Conservation (phyloP, 805 yeast species). For the Metschnikowia gelsemii region DNA sequence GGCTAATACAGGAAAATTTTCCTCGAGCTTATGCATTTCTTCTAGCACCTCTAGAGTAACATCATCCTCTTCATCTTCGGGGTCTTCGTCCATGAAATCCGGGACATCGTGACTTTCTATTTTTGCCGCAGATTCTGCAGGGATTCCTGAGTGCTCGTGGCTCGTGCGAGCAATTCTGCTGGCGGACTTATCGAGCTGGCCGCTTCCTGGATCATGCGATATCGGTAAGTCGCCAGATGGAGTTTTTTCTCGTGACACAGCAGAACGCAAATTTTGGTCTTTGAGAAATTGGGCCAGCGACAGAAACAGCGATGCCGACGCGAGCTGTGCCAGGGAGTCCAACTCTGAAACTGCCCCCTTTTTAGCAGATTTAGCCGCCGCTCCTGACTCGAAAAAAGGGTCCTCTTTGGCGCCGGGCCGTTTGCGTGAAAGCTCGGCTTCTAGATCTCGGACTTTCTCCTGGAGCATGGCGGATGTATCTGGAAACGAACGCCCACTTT, state of each 20-base stretch:
- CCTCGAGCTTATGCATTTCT: constrained; percentile 56
- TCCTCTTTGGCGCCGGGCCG: constrained; percentile 25
- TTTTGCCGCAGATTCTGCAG: not conserved
- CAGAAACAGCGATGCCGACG: constrained; percentile 1
- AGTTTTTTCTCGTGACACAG: constrained; percentile 7
- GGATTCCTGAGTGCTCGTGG: not conserved
- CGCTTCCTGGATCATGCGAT: not conserved
- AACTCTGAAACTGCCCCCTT: constrained; percentile 1
- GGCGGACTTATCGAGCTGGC: constrained; percentile 7
- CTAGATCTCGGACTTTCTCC: constrained; percentile 8
- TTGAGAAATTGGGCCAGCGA: constrained; percentile 15
- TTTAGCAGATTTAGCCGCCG: constrained; percentile 13
- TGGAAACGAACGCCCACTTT: constrained; percentile 10
- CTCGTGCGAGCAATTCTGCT: constrained; percentile 2
- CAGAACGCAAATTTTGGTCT: constrained; percentile 18
- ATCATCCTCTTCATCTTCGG: constrained; percentile 39
- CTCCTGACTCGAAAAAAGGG: constrained; percentile 29
- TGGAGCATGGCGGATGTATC: constrained; percentile 8
- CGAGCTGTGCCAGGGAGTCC: constrained; percentile 1
- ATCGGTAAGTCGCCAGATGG: constrained; percentile 1
- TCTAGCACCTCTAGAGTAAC: constrained; percentile 52
- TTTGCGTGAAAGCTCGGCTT: constrained; percentile 13
- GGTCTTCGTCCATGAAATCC: too few species aligned
- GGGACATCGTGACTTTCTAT: not conserved
- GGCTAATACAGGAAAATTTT: constrained; percentile 53